Base-by-base conservation (phyloP, 2,329 filamentous ascomycete genomes). In the Fusarium subglutinans region DNA sequence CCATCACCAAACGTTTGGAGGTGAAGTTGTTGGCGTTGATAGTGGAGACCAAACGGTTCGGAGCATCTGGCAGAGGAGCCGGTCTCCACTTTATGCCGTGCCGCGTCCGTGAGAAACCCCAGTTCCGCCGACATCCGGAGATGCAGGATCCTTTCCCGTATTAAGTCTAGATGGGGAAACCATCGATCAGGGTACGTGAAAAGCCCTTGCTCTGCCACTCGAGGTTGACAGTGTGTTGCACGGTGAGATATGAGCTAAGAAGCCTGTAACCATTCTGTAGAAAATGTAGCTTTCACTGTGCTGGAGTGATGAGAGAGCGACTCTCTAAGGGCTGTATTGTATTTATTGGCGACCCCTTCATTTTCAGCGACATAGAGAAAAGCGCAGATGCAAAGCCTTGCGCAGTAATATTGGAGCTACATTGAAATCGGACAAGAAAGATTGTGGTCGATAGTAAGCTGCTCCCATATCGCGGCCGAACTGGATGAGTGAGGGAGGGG, bases 31-130 rank as follows among this genome's bases (percentile, higher is more conserved):
- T 54, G 51, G 51, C 15, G 35, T 54, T 40, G 51, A 55, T n/a
- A 40, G 51, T 40, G 35, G 51, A 55, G 51, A 40, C 35, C 35
- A 55, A 43, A 30, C 37, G 53, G 53, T n/a, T 41, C 15, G 15
- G 53, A 41, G 37, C 14, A 30, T 55, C 22, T 40, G 35, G 14
- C 8, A 28, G 26, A 41, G 37, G 11, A 15, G 37, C 37, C 12
- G 26, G 22, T 30, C 12, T 24, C 53, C 53, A 33, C 38, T 45
- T 6, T 24, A 9, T 57, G 28, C 40, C 54, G 54, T 45, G n/a
- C 22, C 38, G 40, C 54, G 11, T 45, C 18, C 6, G 8, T 22
- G 20, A n/a, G 20, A 37, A 22, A 26, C 33, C 13, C 24, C 35
- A 38, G 51, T 38, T 14, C 33, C 50, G n/a, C 50, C 30, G 12